Conservation (phyloP, 2,329 filamentous ascomycete genomes). For the Bertia moriformis region DNA sequence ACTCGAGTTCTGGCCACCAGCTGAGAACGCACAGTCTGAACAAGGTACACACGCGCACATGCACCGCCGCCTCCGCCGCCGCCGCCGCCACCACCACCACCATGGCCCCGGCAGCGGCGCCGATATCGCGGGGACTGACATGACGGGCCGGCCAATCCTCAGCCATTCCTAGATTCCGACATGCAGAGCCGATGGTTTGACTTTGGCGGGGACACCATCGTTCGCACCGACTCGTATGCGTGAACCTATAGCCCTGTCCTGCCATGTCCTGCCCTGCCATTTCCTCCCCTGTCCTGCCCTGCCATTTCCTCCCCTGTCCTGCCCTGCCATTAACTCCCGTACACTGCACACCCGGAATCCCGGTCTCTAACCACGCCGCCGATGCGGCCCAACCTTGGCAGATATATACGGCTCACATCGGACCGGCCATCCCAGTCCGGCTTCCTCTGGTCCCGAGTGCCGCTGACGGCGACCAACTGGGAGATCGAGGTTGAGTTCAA, state of each 20-base stretch:
- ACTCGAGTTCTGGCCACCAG: conserved; percentile 34
- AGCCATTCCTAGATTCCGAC: conserved; percentile 95
- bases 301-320: no score
- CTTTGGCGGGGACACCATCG: conserved; percentile 88
- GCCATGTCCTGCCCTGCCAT: no score
- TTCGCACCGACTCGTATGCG: conserved; percentile 56
- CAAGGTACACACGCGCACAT: conserved; percentile 48
- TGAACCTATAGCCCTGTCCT: conserved; percentile 4
- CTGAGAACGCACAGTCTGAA: conserved; percentile 74
- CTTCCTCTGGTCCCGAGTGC: conserved; percentile 87
- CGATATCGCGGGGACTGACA: conserved; percentile 4
- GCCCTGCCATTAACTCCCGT: no score
- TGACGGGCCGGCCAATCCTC: conserved; percentile 6
- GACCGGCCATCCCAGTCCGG: conserved; percentile 82
- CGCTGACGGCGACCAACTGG: conserved; percentile 95
- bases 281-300: no score
- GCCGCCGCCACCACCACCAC: conserved; percentile 1
- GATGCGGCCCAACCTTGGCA: conserved; percentile 17
- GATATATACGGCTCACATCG: conserved; percentile 82
- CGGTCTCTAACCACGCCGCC: conserved; percentile 4
- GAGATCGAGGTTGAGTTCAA: conserved; percentile 94
- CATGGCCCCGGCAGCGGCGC: not conserved
- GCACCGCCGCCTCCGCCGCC: no score
- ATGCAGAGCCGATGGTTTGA: conserved; percentile 98
- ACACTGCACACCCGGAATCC: no score